Base-by-base conservation (phyloP, 148 eudicot species). In the Oxyria digyna region DNA sequence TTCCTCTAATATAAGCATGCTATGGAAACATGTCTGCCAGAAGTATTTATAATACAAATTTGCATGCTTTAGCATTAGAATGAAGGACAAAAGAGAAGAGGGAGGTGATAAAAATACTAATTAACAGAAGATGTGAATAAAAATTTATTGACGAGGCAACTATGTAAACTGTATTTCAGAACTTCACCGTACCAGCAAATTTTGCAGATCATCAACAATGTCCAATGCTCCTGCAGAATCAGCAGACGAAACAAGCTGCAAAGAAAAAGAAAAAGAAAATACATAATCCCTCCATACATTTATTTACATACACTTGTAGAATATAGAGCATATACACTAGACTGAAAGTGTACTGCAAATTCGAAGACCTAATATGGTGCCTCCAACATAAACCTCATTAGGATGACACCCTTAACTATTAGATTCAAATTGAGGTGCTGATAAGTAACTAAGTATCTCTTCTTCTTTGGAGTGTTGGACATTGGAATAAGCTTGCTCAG, bases 141-240 rank as follows among this genome's bases (percentile, higher is more conserved):
- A 8, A 59, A 13, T 27, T 59, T 15, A 27, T 15, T 1, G 14
- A 59, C 5, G n/a, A 27, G 37, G 64, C 37, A 59, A 14, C 2
- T 31, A 59, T 27, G 8, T 26, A 59, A 27, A 40, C 42, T 66
- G 69, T 29, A 37, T 33, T 27, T 68, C 27, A 20, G 27, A 67
- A 49, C 5, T 8, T 40, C 21, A 68, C 73, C 68, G 46, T 88
- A 94, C 99, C 99, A 94, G 75, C 72, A 94, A 81, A 75, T 87
- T 85, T 79, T 83, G 88, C 87, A 94, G 85, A 83, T 91, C 99
- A 80, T 90, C 97, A 62, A 82, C 89, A 69, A 94, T 78, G 69
- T 94, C 99, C 81, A 94, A 87, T 63, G 99, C 96, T 78, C 99
- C 99, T 79, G 95, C 92, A 87, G 93, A 94, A 81, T 94, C 99